These are phyloP conservation scores for Plasmodium vivax DNA, from an alignment of 169 alveolate genomes.

Conservation along the genomic window DNA sequence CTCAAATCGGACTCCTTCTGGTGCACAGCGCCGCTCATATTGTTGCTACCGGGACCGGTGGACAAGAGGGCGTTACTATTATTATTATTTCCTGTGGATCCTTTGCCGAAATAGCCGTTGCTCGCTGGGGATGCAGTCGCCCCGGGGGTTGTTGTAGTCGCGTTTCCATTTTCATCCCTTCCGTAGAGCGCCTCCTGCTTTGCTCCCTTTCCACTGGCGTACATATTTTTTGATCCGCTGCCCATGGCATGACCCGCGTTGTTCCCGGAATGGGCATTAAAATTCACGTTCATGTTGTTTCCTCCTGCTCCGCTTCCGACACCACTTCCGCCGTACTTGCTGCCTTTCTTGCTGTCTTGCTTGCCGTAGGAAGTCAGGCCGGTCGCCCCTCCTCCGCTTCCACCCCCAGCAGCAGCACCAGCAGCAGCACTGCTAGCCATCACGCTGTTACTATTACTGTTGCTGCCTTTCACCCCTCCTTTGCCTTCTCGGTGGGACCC, in stretches of 20 bases:
- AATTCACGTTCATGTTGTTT: conserved; percentile 4
- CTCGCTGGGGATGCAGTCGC: background rate
- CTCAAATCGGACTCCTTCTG: background rate
- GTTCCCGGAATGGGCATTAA: background rate
- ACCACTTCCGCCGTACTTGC: background rate
- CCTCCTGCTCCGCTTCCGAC: background rate
- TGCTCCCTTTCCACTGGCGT: background rate
- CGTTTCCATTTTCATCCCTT: conserved; percentile 1
- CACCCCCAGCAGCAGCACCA: background rate
- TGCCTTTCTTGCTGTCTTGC: background rate
- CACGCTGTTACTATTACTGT: background rate
- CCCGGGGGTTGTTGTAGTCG: background rate
- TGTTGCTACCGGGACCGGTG: background rate
- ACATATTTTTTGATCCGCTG: conserved; percentile 6
- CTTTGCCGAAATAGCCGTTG: background rate
- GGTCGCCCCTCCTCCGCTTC: background rate
- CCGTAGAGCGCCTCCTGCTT: conserved; percentile 28
- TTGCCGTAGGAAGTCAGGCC: background rate
- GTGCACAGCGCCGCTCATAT: background rate
- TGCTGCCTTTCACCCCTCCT: background rate
- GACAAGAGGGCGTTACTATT: background rate
- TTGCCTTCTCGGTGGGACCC: background rate
- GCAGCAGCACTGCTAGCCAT: background rate
- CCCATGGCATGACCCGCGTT: conserved; percentile 1
- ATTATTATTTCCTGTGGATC: background rate